Base-by-base conservation (phyloP, 352 stramenopile species). In the Phytophthora quininea region DNA sequence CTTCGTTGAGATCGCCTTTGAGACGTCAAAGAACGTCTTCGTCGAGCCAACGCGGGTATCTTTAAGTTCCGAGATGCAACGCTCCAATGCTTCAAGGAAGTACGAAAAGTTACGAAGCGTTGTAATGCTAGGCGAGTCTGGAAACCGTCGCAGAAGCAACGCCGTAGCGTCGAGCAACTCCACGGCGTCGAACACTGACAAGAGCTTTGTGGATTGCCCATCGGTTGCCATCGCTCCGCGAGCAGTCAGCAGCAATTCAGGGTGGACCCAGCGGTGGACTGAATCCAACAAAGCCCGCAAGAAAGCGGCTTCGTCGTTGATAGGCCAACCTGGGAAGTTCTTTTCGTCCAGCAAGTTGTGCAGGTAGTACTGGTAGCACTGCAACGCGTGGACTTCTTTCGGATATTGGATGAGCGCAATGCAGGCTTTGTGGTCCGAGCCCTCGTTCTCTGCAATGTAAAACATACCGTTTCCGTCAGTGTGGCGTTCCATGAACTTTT, bases 301-400 rank as follows among this genome's bases (percentile, higher is more conserved):
- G 53, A 96, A 96, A 24, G 88, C 82, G 45, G 79, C 43, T 50
- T 92, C 86, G 48, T 95, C 84, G 62, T 95, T 95, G 43, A 96
- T 95, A 48, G 86, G 84, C 88, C 88, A 96, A n/a, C 86, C 86
- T n/a, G 88, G 88, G 60, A 93, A 96, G 40, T 84, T 78, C 54
- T 92, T 85, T 52, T 95, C 88, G 52, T 96, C 86, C 27, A 96
- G 61, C 27, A 96, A 64, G 55, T 96, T 96, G 69, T 94, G 84
- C 24, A 96, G 58, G 27, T 96, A 96, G 64, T 96, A 96, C 64
- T 95, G 86, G 50, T 96, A 93, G 65, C 85, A 93, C 65, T 96
- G 88, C 9, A 96, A 72, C 27, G 84, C 85, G 50, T 96, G 88
- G 3, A 95, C 88, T 78, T 96, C 82, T 33, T 85, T 78, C 37